Base-by-base conservation (phyloP, 2,329 filamentous ascomycete species). In the Paecilomyces formosus region DNA sequence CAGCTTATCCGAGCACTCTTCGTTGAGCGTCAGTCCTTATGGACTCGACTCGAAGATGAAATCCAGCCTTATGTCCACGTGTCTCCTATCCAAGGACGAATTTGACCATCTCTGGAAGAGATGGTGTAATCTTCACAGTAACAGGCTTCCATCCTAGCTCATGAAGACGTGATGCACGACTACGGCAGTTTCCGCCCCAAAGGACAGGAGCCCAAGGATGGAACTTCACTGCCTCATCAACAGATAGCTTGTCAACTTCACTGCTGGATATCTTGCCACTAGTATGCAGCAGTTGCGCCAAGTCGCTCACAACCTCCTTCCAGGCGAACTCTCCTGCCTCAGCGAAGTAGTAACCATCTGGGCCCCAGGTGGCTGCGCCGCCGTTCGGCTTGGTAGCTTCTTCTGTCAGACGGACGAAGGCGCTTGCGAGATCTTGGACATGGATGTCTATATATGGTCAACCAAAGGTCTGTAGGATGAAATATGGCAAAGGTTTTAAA, bases 141-240 rank as follows among this genome's bases (percentile, higher is more conserved):
- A 4, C 12, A 12, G 33, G 9, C 33, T 35, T 35, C 33, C 33
- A 35, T 3, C 33, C 9, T 1, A 84, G 18, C 59, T 60, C 69
- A 35, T 11, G 33, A 35, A 13, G 33, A 15, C 33, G 33, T 35
- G 33, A 35, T 35, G 33, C 33, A 75, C 76, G 2, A 92, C 74
- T 13, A 11, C 33, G 7, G 33, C 33, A 35, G 7, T 35, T 35
- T 35, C 33, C 33, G 4, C 33, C 33, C 33, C 33, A 35, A 35
- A 35, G 33, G 9, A 35, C 33, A 35, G 33, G 9, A 35, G 33
- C 33, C 33, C 33, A 35, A 11, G 33, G 33, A 15, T 35, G 33
- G 33, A 15, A 13, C 33, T 35, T 35, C 8, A 35, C 15, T 4
- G 33, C 33, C 33, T 35, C 33, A 35, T 35, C 9, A 35, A 35